These are phyloP conservation scores for Paxillus involutus DNA, from an alignment of 768 basidiomycete genomes.

Conservation along the genomic window DNA sequence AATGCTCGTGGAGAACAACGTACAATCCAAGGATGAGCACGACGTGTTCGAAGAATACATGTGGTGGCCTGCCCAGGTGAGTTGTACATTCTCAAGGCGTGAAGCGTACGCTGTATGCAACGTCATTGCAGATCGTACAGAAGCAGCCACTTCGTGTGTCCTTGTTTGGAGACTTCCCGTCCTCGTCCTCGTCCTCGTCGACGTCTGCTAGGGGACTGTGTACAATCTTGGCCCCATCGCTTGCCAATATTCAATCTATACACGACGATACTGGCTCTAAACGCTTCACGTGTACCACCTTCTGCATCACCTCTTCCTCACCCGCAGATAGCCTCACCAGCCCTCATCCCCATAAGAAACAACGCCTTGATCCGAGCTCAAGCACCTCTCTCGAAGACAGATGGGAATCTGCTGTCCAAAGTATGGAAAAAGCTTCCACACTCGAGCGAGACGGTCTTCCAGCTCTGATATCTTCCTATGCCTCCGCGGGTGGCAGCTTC, in stretches of 20 bases:
- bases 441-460: constrained; percentile 52
- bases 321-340: constrained; percentile 2
- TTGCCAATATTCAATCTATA: constrained; percentile 43
- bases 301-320: constrained; percentile 13
- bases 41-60: constrained; percentile 25
- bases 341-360: constrained; percentile 47
- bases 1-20: constrained; percentile 30
- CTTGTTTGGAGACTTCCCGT: constrained; percentile 29
- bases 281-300: constrained; percentile 46
- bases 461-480: constrained; percentile 34
- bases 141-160: constrained; percentile 28
- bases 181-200: constrained; percentile 22
- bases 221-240: constrained; percentile 32
- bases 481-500: constrained; percentile 18
- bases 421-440: constrained; percentile 42
- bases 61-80: constrained; percentile 77
- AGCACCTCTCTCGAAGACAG: constrained; percentile 28
- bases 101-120: constrained; percentile 5
- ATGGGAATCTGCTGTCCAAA: constrained; percentile 50
- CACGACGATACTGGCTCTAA: constrained; percentile 30
- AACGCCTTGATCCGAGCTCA: constrained; percentile 31
- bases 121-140: constrained; percentile 20
- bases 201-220: constrained; percentile 21
- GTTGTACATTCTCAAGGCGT: constrained; percentile 5
- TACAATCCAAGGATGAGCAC: constrained; percentile 24